Evolutionary conservation across 805 yeast genomes (phyloP).

Genomic region (Danielia reshetovae): DNA sequence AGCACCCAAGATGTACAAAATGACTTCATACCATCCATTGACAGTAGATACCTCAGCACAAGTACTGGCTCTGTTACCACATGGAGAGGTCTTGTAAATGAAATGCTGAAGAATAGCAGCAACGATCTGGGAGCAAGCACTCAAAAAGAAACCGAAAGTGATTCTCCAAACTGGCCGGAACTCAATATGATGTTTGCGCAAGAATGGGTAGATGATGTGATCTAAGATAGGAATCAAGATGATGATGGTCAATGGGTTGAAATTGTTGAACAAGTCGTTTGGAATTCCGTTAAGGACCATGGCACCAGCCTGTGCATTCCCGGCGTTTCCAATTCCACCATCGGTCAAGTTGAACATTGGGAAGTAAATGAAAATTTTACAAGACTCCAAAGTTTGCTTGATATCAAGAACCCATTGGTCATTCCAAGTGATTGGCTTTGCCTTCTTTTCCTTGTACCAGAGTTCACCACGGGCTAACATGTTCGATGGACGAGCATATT

Average conservation of each 20-base stretch:
- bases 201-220: constrained; percentile 42
- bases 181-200: constrained; percentile 34
- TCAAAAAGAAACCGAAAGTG: constrained; percentile 44
- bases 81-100: constrained; percentile 47
- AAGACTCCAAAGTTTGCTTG: constrained; percentile 40
- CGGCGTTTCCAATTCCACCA: constrained; percentile 46
- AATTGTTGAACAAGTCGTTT: constrained; percentile 51
- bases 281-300: constrained; percentile 53
- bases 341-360: constrained; percentile 39
- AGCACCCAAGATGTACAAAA: constrained; percentile 42
- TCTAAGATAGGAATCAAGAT: constrained; percentile 50
- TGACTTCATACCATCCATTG: constrained; percentile 27
- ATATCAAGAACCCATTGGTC: constrained; percentile 48
- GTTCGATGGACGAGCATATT: constrained; percentile 42
- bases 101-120: constrained; percentile 49
- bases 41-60: constrained; percentile 30
- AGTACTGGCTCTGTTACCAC: constrained; percentile 44
- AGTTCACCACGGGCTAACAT: constrained; percentile 42
- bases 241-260: constrained; percentile 53
- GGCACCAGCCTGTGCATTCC: constrained; percentile 52
- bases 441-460: constrained; percentile 16
- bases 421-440: constrained; percentile 28
- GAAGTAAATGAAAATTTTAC: constrained; percentile 44
- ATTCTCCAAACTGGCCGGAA: constrained; percentile 40
- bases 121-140: constrained; percentile 44